Conservation (phyloP, 2,329 filamentous ascomycete species). For the Diaporthe amygdali region DNA sequence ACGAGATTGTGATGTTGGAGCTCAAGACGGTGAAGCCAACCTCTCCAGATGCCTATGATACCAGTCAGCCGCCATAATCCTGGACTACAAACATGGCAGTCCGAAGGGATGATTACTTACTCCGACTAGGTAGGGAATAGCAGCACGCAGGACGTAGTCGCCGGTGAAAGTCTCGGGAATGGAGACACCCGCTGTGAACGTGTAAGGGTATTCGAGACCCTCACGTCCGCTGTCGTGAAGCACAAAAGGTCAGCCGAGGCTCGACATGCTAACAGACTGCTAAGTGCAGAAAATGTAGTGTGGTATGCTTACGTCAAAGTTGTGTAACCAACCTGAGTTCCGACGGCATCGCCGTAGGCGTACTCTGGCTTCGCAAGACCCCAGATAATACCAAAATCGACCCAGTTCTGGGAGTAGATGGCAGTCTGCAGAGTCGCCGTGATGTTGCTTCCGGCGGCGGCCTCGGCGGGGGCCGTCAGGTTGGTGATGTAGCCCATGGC, state of each 20-base stretch:
- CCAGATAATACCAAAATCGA: constrained; percentile 39
- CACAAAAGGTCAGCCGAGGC: background rate
- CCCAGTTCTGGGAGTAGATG: constrained; percentile 41
- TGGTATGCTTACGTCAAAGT: constrained; percentile 7
- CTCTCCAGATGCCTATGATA: constrained; percentile 9
- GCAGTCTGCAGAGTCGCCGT: constrained; percentile 33
- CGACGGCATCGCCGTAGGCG: constrained; percentile 31
- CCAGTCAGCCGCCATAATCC: background rate
- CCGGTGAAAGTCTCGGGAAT: constrained; percentile 12
- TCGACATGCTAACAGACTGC: background rate
- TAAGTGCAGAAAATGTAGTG: background rate
- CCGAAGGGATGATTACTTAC: background rate
- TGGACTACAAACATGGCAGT: no score
- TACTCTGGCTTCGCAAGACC: constrained; percentile 28
- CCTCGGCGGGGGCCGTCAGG: constrained; percentile 31
- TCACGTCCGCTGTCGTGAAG: background rate
- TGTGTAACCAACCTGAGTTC: constrained; percentile 36
- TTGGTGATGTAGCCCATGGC: constrained; percentile 32
- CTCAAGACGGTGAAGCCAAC: background rate
- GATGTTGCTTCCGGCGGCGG: constrained; percentile 32
- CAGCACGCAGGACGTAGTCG: constrained; percentile 18
- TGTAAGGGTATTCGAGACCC: constrained; percentile 18
- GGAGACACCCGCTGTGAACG: constrained; percentile 1
- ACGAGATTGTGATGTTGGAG: constrained; percentile 17
- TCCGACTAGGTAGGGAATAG: constrained; percentile 16